phyloP scores from a whole-genome alignment of 176 grass and related monocot species.

The Pontederia crassipes region DNA sequence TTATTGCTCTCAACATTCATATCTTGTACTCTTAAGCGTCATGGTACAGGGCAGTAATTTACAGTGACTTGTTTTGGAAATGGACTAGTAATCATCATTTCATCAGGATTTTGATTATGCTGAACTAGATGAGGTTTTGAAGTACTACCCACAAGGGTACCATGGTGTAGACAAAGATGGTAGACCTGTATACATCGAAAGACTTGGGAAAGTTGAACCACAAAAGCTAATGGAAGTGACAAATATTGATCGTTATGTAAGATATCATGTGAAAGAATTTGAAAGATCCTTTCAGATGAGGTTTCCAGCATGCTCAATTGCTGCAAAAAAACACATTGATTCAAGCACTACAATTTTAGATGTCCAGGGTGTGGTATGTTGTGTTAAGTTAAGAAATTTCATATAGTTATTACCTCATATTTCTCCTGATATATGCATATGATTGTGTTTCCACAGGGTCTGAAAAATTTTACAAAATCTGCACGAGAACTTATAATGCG shows the following conservation, averaged over 20 bases:
- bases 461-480: constrained; percentile 94
- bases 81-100: constrained; percentile 14
- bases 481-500: constrained; percentile 87
- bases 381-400: neutral
- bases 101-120: constrained; percentile 74
- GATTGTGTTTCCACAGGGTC: constrained; percentile 37
- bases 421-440: neutral
- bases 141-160: constrained; percentile 94
- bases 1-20: neutral
- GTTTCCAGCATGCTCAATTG: constrained; percentile 24
- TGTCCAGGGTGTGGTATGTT: constrained; percentile 23
- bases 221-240: constrained; percentile 86
- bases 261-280: constrained; percentile 54
- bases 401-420: neutral
- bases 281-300: constrained; percentile 18
- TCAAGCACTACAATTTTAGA: constrained; percentile 22
- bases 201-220: constrained; percentile 74
- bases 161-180: constrained; percentile 97
- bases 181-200: constrained; percentile 80
- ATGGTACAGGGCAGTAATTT: constrained; percentile 1
- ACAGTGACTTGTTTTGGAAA: constrained; percentile 11
- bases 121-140: constrained; percentile 58
- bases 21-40: no score
- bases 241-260: constrained; percentile 73
- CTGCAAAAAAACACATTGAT: constrained; percentile 24